Percentiles rank a stretch among this genome's conserved stretches.
Conservation (phyloP, 1,284 basidiomycete genomes). For the Pyrrhoderma noxium region DNA sequence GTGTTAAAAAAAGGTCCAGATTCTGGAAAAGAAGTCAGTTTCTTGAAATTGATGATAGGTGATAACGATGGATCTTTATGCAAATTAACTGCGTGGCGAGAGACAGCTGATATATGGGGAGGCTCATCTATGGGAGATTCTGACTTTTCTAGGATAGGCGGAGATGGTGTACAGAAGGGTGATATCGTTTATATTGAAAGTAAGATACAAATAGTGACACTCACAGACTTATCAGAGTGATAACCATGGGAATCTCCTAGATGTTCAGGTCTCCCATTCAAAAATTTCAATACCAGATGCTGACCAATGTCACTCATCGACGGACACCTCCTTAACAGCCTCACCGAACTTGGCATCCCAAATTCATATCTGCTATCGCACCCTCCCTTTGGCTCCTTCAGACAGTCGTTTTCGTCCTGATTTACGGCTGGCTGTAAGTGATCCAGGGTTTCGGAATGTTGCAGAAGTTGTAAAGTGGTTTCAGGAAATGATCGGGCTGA, state of each 20-base stretch:
- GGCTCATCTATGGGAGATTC: constrained; percentile 26
- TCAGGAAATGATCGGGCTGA: constrained; percentile 29
- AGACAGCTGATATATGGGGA: constrained; percentile 64
- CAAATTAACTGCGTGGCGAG: constrained; percentile 69
- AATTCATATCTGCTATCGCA: constrained; percentile 65
- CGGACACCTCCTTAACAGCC: constrained; percentile 47
- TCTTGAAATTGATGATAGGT: constrained; percentile 60
- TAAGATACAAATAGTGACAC: constrained; percentile 29
- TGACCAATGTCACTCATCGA: constrained; percentile 1
- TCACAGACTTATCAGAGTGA: no score
- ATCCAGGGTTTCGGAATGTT: constrained; percentile 60
- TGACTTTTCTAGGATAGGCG: not conserved
- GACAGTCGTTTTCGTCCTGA: constrained; percentile 62
- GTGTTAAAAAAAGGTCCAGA: constrained; percentile 57
- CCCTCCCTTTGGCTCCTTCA: constrained; percentile 55
- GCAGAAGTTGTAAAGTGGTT: constrained; percentile 64
- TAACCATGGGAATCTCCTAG: no score
- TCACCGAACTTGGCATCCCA: constrained; percentile 55
- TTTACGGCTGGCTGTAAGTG: constrained; percentile 58
- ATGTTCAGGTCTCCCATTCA: constrained; percentile 11
- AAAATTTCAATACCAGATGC: constrained; percentile 1
- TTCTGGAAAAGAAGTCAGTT: constrained; percentile 55
- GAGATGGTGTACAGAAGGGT: constrained; percentile 40
- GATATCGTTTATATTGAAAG: constrained; percentile 63
- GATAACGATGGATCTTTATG: constrained; percentile 59